Percentiles rank a stretch among this genome's conserved stretches.
phyloP scores from a whole-genome alignment of 2,329 filamentous ascomycete species.

The Chaetomium globosum region DNA sequence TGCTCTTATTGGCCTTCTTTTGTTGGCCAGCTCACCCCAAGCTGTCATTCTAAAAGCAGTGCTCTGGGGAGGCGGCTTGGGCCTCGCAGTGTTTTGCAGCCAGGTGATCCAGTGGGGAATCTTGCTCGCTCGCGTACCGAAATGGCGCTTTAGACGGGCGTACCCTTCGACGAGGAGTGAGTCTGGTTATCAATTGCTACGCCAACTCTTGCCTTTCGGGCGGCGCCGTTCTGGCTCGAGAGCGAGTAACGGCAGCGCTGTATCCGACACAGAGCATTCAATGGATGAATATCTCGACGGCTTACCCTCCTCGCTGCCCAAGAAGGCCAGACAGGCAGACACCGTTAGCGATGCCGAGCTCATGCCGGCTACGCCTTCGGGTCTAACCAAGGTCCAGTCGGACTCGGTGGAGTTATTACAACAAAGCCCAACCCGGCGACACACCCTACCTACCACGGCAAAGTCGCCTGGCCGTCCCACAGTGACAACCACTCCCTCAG shows the following conservation, averaged over 20 bases:
- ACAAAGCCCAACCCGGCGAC: slow-evolving; percentile 43
- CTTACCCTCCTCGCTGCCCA: not conserved
- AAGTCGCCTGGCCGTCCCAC: slow-evolving; percentile 44
- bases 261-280: slow-evolving; percentile 39
- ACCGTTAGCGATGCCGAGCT: slow-evolving; percentile 29
- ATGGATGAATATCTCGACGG: slow-evolving; percentile 28
- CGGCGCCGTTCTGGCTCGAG: slow-evolving; percentile 40
- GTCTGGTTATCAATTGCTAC: slow-evolving; percentile 53
- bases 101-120: slow-evolving; percentile 82
- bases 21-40: slow-evolving; percentile 80
- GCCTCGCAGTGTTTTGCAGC: slow-evolving; percentile 71
- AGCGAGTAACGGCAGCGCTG: slow-evolving; percentile 39
- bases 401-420: slow-evolving; percentile 16
- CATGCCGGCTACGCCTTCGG: slow-evolving; percentile 3
- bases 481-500: slow-evolving; percentile 60
- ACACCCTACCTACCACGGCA: slow-evolving; percentile 56
- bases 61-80: slow-evolving; percentile 80
- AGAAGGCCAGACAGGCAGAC: slow-evolving; percentile 10
- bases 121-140: slow-evolving; percentile 81
- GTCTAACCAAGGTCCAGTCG: slow-evolving; percentile 14
- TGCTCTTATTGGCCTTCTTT: slow-evolving; percentile 76
- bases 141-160: slow-evolving; percentile 78
- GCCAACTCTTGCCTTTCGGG: slow-evolving; percentile 41
- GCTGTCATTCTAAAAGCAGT: slow-evolving; percentile 81
- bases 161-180: slow-evolving; percentile 46